Evolutionary conservation across 257 asterid genomes (phyloP).

Genomic region (Mitragyna speciosa): DNA sequence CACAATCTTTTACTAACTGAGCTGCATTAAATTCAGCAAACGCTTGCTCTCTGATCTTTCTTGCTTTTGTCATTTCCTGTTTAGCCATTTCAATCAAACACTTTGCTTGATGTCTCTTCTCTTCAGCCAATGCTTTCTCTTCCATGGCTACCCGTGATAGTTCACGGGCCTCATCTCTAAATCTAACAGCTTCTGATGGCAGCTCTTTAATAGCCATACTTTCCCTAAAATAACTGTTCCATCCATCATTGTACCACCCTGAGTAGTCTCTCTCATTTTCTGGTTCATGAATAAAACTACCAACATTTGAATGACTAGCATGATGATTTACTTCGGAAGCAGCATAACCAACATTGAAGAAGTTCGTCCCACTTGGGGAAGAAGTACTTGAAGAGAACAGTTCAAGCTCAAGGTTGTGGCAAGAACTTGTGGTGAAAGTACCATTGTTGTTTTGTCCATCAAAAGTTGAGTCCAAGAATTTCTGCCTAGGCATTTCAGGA

Average conservation of each 20-base stretch:
- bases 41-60: slow-evolving; percentile 34
- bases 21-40: slow-evolving; percentile 23
- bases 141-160: slow-evolving; percentile 33
- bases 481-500: background rate
- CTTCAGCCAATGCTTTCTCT: slow-evolving; percentile 34
- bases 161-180: slow-evolving; percentile 33
- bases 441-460: background rate
- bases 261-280: slow-evolving; percentile 8
- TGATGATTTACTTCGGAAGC: background rate
- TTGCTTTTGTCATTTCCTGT: slow-evolving; percentile 38
- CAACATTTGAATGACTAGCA: background rate
- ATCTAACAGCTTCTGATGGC: slow-evolving; percentile 18
- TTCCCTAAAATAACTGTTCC: background rate
- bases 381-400: slow-evolving; percentile 26
- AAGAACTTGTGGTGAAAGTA: background rate
- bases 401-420: slow-evolving; percentile 41
- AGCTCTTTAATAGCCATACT: background rate
- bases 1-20: slow-evolving; percentile 21
- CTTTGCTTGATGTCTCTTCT: slow-evolving; percentile 34
- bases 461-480: background rate
- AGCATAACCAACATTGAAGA: background rate
- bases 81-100: slow-evolving; percentile 38
- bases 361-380: slow-evolving; percentile 2
- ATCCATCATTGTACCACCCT: background rate
- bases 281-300: background rate